Percentiles rank a stretch among this genome's conserved stretches.
These are phyloP conservation scores for Solanum hybrid DNA, from an alignment of 305 asterid genomes.

Conservation along the genomic window DNA sequence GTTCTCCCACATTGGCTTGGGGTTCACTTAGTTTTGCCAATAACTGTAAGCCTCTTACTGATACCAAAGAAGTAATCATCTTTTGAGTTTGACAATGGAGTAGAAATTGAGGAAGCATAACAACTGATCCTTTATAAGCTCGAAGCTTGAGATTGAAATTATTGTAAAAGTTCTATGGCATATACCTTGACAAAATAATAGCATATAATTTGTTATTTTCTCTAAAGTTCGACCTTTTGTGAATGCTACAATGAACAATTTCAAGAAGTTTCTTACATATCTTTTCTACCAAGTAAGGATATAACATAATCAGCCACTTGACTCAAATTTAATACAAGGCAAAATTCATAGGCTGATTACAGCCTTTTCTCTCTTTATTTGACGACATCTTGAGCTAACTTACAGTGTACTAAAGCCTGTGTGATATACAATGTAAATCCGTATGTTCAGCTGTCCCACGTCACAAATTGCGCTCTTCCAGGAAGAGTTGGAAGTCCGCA, in stretches of 20 bases:
- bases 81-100: not conserved
- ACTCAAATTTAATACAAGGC: not conserved
- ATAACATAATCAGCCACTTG: not conserved
- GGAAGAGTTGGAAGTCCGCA: not conserved
- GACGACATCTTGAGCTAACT: not conserved
- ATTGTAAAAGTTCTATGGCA: not conserved
- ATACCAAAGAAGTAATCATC: not conserved
- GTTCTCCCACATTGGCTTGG: not conserved
- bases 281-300: not conserved
- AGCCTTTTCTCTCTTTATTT: not conserved
- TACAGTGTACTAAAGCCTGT: not conserved
- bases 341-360: not conserved
- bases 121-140: not conserved
- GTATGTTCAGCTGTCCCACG: not conserved
- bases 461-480: not conserved
- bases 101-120: not conserved
- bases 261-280: not conserved
- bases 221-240: not conserved
- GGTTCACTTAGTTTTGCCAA: not conserved
- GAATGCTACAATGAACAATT: not conserved
- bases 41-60: not conserved
- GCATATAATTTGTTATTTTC: not conserved
- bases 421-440: not conserved
- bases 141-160: not conserved
- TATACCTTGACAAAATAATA: not conserved